A percentile compares a stretch with the other conserved stretches of the same genome.
Evolutionary conservation across 306 rosid genomes (phyloP).

Genomic region (Fagus crenata): DNA sequence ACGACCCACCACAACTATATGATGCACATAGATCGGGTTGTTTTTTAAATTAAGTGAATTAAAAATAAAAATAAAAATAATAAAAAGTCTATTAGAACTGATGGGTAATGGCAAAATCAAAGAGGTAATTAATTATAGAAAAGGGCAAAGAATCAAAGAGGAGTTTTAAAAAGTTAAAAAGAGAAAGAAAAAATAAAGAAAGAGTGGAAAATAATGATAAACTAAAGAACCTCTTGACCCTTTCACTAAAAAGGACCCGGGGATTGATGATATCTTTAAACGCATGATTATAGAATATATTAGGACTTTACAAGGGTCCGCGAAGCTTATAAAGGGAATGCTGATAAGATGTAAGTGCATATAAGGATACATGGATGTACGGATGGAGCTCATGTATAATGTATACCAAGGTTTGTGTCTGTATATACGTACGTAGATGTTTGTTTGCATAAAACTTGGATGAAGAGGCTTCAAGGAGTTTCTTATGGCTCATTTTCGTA

Average conservation of each 20-base stretch:
- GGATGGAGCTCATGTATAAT: too few relatives aligned
- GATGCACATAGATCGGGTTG: too few relatives aligned
- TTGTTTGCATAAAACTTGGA: not conserved
- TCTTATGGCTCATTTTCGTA: not conserved
- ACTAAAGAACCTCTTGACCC: constrained; percentile 22
- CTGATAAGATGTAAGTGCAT: not conserved
- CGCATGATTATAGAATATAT: constrained; percentile 29
- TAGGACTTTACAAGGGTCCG: too few relatives aligned
- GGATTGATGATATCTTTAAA: constrained; percentile 29
- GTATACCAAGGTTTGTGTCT: not conserved
- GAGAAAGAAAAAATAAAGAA: not conserved
- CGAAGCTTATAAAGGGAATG: not conserved
- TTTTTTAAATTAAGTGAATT: too few relatives aligned
- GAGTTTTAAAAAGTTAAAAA: not conserved
- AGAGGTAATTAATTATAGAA: not conserved
- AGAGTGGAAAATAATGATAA: not conserved
- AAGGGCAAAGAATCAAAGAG: not conserved
- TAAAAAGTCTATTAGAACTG: too few relatives aligned
- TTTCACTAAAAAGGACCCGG: constrained; percentile 18
- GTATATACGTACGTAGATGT: not conserved
- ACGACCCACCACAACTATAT: too few relatives aligned
- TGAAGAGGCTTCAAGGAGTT: not conserved
- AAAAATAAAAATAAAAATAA: too few relatives aligned
- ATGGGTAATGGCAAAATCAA: not conserved
- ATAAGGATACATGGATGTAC: not conserved